Conservation (phyloP, 164 flowering plant species). For the Euptelea pleiosperma region DNA sequence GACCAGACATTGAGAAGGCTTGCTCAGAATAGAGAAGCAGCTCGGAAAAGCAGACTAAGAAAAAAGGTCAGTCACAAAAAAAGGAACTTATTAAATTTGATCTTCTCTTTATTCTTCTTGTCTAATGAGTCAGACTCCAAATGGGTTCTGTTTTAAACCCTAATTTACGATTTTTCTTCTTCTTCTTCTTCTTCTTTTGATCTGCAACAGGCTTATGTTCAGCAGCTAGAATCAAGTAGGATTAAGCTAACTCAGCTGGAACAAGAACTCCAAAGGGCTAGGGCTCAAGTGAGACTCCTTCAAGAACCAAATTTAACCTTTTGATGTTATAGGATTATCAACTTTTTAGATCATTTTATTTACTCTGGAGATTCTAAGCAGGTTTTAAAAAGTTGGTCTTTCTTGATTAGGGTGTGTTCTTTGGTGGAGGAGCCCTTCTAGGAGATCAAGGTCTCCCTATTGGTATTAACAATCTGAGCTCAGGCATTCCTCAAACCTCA, state of each 20-base stretch:
- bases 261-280: slow-evolving; percentile 90
- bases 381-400: background rate
- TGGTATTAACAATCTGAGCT: slow-evolving; percentile 45
- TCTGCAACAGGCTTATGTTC: slow-evolving; percentile 86
- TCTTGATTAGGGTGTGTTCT: slow-evolving; percentile 58
- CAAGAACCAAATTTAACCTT: too few relatives aligned
- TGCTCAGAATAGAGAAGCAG: slow-evolving; percentile 99
- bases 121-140: too few relatives aligned
- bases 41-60: slow-evolving; percentile 97
- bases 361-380: too few relatives aligned
- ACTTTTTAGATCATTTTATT: too few relatives aligned
- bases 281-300: slow-evolving; percentile 58
- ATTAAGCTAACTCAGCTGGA: slow-evolving; percentile 88
- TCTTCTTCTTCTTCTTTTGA: background rate
- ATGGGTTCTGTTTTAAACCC: background rate
- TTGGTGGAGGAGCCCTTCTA: slow-evolving; percentile 56
- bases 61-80: slow-evolving; percentile 60
- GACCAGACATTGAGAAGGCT: slow-evolving; percentile 91
- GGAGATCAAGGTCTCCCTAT: slow-evolving; percentile 70
- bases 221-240: slow-evolving; percentile 92
- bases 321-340: too few relatives aligned
- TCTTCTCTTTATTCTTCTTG: too few relatives aligned
- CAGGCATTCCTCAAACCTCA: slow-evolving; percentile 38
- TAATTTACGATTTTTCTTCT: background rate
- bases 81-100: background rate